These are phyloP conservation scores for Ramichloridium luteum DNA, from an alignment of 2,329 filamentous ascomycete species.

Conservation along the genomic window DNA sequence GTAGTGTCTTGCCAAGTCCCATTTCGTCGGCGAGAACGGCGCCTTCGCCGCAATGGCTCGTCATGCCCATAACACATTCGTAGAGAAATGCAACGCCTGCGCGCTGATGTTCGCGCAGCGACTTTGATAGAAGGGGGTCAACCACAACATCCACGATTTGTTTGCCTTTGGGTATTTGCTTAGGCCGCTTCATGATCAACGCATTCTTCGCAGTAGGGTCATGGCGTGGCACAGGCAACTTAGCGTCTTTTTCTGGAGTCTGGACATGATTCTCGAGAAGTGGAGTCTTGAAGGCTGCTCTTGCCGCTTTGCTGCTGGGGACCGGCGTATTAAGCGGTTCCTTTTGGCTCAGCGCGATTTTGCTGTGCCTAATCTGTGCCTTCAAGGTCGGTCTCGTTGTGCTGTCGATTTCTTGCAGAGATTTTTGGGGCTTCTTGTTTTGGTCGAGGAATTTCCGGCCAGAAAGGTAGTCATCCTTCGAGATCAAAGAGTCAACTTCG, in stretches of 20 bases:
- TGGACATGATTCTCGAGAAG: constrained; percentile 37
- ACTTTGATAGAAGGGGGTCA: constrained; percentile 51
- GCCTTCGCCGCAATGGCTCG: constrained; percentile 52
- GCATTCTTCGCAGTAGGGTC: constrained; percentile 48
- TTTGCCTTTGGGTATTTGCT: constrained; percentile 45
- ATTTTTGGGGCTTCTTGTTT: constrained; percentile 17
- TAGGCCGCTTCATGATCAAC: constrained; percentile 54
- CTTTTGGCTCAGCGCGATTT: constrained; percentile 29
- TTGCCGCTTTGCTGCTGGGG: constrained; percentile 28
- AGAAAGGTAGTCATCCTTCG: constrained; percentile 39
- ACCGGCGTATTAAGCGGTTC: constrained; percentile 26
- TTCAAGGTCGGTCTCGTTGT: constrained; percentile 18
- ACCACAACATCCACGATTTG: constrained; percentile 61
- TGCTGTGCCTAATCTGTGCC: constrained; percentile 20
- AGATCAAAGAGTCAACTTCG: constrained; percentile 51
- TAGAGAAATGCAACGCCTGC: constrained; percentile 61
- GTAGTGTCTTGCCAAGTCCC: constrained; percentile 62
- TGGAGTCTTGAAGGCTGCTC: constrained; percentile 46
- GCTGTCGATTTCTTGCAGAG: constrained; percentile 17
- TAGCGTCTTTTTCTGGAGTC: constrained; percentile 31
- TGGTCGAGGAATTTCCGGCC: constrained; percentile 18
- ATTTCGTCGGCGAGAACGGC: constrained; percentile 65
- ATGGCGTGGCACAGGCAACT: constrained; percentile 49
- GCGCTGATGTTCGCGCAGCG: constrained; percentile 55
- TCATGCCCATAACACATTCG: constrained; percentile 64